These are phyloP conservation scores for Aspergillaceae sp. DNA, from an alignment of 2,329 filamentous ascomycete species.

Conservation along the genomic window DNA sequence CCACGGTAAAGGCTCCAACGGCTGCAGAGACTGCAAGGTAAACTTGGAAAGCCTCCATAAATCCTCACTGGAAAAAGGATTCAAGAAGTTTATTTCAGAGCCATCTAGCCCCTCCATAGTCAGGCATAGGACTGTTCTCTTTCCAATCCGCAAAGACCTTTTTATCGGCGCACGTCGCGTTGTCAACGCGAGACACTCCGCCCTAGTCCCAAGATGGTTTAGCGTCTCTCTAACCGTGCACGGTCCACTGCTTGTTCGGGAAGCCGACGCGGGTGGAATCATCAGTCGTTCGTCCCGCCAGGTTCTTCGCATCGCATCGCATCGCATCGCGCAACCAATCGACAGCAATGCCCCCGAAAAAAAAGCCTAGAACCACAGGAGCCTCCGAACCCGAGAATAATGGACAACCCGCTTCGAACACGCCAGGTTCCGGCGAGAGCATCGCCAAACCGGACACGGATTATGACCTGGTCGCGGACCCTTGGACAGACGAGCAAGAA, in stretches of 20 bases:
- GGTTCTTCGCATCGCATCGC: not conserved
- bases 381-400: slow-evolving; percentile 19
- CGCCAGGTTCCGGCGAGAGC: slow-evolving; percentile 21
- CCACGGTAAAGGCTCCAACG: slow-evolving; percentile 29
- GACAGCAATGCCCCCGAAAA: slow-evolving; percentile 42
- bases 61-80: slow-evolving; percentile 29
- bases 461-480: slow-evolving; percentile 52
- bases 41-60: slow-evolving; percentile 34
- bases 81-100: slow-evolving; percentile 4
- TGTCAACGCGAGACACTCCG: slow-evolving; percentile 13
- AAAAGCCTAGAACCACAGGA: slow-evolving; percentile 48
- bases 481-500: slow-evolving; percentile 94
- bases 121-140: no score
- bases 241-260: slow-evolving; percentile 23
- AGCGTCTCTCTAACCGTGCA: slow-evolving; percentile 10
- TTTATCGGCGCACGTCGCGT: slow-evolving; percentile 9
- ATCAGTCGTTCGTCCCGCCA: not conserved
- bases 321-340: not conserved
- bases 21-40: slow-evolving; percentile 27
- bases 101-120: slow-evolving; percentile 19
- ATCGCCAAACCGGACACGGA: slow-evolving; percentile 27
- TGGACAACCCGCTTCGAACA: slow-evolving; percentile 19
- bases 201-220: slow-evolving; percentile 10
- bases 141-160: not conserved
- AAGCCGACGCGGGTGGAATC: slow-evolving; percentile 4